Evolutionary conservation across 108 stramenopile species (phyloP), one percentile per base, ranked within the genome.

Genomic region (Thalassiosira profunda): DNA sequence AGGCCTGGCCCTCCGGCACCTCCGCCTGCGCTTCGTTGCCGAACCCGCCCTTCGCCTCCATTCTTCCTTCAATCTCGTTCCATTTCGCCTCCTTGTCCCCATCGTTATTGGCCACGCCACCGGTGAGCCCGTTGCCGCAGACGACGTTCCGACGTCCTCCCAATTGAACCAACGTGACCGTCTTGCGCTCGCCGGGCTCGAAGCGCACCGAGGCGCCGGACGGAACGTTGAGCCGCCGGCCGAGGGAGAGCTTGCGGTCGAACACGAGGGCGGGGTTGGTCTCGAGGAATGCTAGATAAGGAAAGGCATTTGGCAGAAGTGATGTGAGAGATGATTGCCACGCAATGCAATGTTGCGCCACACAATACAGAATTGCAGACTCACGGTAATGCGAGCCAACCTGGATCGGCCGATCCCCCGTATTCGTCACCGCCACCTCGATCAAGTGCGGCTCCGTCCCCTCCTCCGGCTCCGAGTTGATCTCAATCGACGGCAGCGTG

Each of bases 181-280:
- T 93, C 78, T 98, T 97, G 73, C 87, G 79, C 59, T 99, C 97
- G 2, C 97, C 97, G 3, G 98, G 97, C 78, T 99, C 98, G 73
- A 99, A 99, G 37, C 98, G 91, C 1, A 99, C 96, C 21, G 92
- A 86, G 15, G 96, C 91, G 7, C 97, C 97, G 25, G 91, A 87
- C 4, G 95, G 90, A 15, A 99, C 88, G 82, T 98, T 97, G 7
- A 99, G 76, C 5, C 98, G 89, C 48, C 84, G 85, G 9, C 97
- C 97, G 63, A 94, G 87, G 46, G 93, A 76, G 11, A 70, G 62
- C n/a, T 67, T 51, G 3, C 98, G 93, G 71, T 98, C 97, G 71
- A 99, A 99, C 17, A 60, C 59, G 29, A 99, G 79, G 11, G 86
- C 83, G 29, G 83, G 80, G 73, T 99, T 99, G 62, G 97, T 94